phyloP scores from a whole-genome alignment of 768 basidiomycete species.

The Leccinum boreale region DNA sequence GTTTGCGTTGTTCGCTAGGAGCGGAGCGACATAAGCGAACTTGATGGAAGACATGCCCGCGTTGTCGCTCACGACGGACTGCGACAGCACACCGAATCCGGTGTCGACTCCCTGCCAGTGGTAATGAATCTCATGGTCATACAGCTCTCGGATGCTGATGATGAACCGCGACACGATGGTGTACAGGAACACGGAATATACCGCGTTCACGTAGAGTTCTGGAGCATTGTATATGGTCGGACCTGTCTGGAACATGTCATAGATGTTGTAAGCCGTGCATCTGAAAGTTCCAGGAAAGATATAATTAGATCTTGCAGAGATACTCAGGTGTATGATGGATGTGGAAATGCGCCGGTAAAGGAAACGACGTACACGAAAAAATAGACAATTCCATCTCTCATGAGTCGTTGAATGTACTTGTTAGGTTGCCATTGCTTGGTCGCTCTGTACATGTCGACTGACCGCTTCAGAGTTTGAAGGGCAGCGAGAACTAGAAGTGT shows the following conservation, averaged over 20 bases:
- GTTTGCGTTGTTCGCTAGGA: background rate
- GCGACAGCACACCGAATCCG: background rate
- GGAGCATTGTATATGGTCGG: background rate
- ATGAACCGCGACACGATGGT: background rate
- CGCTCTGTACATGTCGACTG: background rate
- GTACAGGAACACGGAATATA: background rate
- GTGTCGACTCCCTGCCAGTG: background rate
- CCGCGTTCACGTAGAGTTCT: background rate
- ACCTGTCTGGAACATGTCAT: background rate
- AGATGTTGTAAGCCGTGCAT: background rate
- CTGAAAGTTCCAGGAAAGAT: background rate
- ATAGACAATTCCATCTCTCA: constrained; percentile 7
- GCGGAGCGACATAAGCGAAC: background rate
- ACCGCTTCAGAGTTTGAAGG: background rate
- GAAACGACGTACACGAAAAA: constrained; percentile 7
- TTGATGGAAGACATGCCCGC: background rate
- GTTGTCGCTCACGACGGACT: background rate
- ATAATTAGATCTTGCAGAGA: background rate
- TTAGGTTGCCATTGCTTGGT: constrained; percentile 13
- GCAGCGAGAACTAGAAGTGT: background rate
- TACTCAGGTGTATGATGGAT: background rate
- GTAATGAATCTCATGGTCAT: background rate
- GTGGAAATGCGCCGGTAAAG: background rate
- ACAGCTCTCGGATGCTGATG: background rate
- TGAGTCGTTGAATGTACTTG: constrained; percentile 1